These are phyloP conservation scores for Pelargonium citronellum DNA, from an alignment of 441 rosid species.

Conservation along the genomic window DNA sequence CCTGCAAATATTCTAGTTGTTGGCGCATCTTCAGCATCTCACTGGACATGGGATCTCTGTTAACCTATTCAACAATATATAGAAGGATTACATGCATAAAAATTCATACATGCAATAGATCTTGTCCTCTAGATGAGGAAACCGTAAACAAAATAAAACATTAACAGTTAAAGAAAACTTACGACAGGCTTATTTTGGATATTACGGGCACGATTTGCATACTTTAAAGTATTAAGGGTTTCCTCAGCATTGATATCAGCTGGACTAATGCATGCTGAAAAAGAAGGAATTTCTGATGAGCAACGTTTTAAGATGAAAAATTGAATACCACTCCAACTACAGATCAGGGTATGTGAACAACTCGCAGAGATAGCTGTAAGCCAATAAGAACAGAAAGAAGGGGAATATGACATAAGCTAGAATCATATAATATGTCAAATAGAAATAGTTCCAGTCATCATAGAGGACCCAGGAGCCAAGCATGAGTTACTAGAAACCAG, in stretches of 20 bases:
- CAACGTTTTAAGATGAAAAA: too few relatives aligned
- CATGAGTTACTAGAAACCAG: background rate
- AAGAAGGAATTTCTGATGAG: slow-evolving; percentile 12
- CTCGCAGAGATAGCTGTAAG: background rate
- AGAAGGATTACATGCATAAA: slow-evolving; percentile 11
- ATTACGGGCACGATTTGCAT: slow-evolving; percentile 98
- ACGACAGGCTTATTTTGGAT: slow-evolving; percentile 95
- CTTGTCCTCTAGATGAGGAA: slow-evolving; percentile 4
- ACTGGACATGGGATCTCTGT: slow-evolving; percentile 90
- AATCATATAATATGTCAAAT: background rate
- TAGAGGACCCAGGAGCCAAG: background rate
- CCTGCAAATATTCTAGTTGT: slow-evolving; percentile 85
- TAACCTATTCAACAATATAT: slow-evolving; percentile 43
- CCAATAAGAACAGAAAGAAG: background rate
- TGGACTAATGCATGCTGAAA: slow-evolving; percentile 92
- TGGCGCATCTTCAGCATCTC: slow-evolving; percentile 98
- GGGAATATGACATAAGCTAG: background rate
- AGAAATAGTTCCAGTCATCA: background rate
- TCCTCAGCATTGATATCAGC: slow-evolving; percentile 99
- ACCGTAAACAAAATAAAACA: slow-evolving; percentile 4
- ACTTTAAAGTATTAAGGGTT: slow-evolving; percentile 91
- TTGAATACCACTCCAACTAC: too few relatives aligned
- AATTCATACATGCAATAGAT: slow-evolving; percentile 7
- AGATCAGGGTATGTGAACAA: background rate
- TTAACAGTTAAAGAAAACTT: slow-evolving; percentile 33